phyloP scores from a whole-genome alignment of 345 rosid genomes.

The Turritis glabra region DNA sequence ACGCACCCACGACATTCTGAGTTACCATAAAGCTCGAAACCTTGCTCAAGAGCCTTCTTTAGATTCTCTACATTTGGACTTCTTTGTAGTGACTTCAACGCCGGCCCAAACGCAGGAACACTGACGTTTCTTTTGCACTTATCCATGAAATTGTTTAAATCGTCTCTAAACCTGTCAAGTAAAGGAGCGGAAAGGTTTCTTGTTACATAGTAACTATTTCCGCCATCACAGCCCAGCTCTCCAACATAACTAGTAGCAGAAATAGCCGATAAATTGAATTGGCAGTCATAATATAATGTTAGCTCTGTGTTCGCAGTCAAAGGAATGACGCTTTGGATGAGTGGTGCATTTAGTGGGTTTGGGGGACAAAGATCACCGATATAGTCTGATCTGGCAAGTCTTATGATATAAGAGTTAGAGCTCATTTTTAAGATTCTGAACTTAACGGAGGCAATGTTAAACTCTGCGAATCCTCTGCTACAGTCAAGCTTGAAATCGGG shows the following conservation, averaged over 20 bases:
- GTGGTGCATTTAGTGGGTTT: constrained; percentile 12
- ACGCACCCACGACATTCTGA: constrained; percentile 26
- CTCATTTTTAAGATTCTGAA: constrained; percentile 44
- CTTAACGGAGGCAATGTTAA: constrained; percentile 18
- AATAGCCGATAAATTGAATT: background rate
- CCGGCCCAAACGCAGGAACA: constrained; percentile 1
- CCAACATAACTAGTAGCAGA: background rate
- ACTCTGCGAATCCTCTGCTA: background rate
- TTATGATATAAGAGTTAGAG: no score
- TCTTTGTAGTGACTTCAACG: background rate
- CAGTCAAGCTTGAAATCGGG: constrained; percentile 37
- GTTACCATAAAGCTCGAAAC: no score
- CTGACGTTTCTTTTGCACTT: constrained; percentile 26
- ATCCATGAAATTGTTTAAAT: background rate
- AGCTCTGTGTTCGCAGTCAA: background rate
- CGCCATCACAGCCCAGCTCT: background rate
- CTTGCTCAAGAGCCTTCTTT: constrained; percentile 9
- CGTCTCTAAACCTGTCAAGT: background rate
- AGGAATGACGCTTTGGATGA: background rate
- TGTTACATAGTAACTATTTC: constrained; percentile 6
- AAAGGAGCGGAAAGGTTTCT: background rate
- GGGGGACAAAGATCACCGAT: constrained; percentile 27
- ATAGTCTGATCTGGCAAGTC: constrained; percentile 39
- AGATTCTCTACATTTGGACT: background rate
- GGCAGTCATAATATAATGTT: constrained; percentile 38